phyloP scores from a whole-genome alignment of 192 early-diverging fungal species.

The Coemansia sp. region DNA sequence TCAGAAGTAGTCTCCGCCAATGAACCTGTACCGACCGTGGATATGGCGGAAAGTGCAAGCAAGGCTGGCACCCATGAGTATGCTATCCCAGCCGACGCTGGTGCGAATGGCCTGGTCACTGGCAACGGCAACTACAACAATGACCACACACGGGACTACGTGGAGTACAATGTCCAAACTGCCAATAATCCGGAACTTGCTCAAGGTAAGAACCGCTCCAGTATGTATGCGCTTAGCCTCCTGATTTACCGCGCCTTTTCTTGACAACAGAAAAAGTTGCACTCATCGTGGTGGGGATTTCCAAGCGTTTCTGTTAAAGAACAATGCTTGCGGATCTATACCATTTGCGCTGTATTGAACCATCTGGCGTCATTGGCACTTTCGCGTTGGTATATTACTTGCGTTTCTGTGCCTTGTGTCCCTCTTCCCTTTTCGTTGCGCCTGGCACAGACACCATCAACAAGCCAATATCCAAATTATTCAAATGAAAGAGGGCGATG shows the following conservation, averaged over 20 bases:
- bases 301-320: too few relatives aligned
- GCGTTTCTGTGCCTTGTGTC: not conserved
- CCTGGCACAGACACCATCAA: too few relatives aligned
- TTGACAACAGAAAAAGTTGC: not conserved
- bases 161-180: not conserved
- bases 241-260: not conserved
- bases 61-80: not conserved
- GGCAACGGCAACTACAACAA: not conserved
- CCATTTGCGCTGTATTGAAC: not conserved
- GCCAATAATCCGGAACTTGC: not conserved
- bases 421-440: not conserved
- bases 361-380: slow-evolving; percentile 1
- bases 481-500: not conserved
- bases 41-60: not conserved
- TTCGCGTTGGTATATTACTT: not conserved
- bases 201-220: not conserved
- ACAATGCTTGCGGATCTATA: not conserved
- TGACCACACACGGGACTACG: not conserved
- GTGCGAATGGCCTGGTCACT: not conserved
- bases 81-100: not conserved
- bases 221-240: not conserved
- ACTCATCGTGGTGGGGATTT: too few relatives aligned
- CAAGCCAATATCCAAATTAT: not conserved
- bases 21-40: not conserved
- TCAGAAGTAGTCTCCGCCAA: not conserved